These are phyloP conservation scores for Centella asiatica DNA, from an alignment of 129 eudicot species.

Conservation along the genomic window DNA sequence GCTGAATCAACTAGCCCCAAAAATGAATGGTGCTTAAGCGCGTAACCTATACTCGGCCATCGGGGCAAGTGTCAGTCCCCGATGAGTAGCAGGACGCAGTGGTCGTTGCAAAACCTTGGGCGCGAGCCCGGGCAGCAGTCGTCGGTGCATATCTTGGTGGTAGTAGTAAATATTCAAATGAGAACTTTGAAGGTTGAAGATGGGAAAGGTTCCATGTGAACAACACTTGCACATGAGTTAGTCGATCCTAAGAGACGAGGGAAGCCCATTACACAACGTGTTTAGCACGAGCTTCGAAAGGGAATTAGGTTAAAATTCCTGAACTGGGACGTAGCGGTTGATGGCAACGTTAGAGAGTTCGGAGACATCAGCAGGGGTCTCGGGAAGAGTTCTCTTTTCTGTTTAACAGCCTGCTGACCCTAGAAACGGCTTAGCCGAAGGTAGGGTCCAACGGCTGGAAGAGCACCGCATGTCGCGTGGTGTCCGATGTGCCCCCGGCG, in stretches of 20 bases:
- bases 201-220: no score
- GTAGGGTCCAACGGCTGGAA: constrained; percentile 7
- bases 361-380: neutral
- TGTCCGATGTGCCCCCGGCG: no score
- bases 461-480: neutral
- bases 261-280: neutral
- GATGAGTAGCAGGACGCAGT: neutral
- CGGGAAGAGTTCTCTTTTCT: no score
- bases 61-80: no score
- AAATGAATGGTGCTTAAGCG: neutral
- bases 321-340: no score
- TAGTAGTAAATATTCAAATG: no score
- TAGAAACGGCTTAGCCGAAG: no score
- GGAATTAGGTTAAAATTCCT: no score
- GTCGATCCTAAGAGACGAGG: neutral
- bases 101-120: neutral
- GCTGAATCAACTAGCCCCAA: neutral
- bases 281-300: neutral
- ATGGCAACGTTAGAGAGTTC: no score
- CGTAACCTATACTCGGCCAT: neutral
- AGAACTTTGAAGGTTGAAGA: no score
- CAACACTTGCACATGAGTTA: neutral
- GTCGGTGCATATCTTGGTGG: no score
- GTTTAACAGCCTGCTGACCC: no score
- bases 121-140: neutral